Conservation (phyloP, 148 eudicot genomes). For the Rhododendron kiyosumense region DNA sequence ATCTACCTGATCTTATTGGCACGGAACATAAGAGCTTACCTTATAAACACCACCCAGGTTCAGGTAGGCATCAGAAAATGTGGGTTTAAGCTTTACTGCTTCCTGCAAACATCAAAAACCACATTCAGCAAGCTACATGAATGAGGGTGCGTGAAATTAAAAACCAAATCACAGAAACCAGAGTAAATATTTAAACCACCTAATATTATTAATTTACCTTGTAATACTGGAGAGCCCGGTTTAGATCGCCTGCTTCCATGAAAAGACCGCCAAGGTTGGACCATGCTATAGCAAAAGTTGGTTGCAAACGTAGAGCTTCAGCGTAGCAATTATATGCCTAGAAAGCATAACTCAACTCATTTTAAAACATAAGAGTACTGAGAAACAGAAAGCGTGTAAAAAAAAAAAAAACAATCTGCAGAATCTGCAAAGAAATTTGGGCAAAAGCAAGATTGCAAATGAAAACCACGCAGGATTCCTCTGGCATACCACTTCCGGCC, state of each 20-base stretch:
- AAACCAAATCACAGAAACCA: background rate
- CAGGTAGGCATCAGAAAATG: constrained; percentile 76
- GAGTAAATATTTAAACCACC: background rate
- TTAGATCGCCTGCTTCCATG: constrained; percentile 85
- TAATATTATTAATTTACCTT: constrained; percentile 38
- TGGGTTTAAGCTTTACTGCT: constrained; percentile 81
- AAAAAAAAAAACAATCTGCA: background rate
- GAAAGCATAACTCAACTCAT: constrained; percentile 8
- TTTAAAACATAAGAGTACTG: background rate
- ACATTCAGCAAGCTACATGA: background rate
- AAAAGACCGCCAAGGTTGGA: constrained; percentile 95
- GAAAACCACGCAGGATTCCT: background rate
- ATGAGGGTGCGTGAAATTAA: background rate
- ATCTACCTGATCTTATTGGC: constrained; percentile 17
- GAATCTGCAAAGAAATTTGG: background rate
- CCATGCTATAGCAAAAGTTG: constrained; percentile 87
- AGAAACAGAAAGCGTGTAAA: background rate
- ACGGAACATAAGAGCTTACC: constrained; percentile 41
- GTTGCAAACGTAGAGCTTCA: constrained; percentile 88
- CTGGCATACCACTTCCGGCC: background rate
- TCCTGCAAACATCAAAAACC: constrained; percentile 51
- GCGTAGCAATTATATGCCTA: constrained; percentile 93
- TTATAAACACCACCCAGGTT: constrained; percentile 89
- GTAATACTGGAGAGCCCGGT: constrained; percentile 82
- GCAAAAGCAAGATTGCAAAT: background rate